Evolutionary conservation across 1,284 basidiomycete species (phyloP).

Genomic region (Marasmius oreades): DNA sequence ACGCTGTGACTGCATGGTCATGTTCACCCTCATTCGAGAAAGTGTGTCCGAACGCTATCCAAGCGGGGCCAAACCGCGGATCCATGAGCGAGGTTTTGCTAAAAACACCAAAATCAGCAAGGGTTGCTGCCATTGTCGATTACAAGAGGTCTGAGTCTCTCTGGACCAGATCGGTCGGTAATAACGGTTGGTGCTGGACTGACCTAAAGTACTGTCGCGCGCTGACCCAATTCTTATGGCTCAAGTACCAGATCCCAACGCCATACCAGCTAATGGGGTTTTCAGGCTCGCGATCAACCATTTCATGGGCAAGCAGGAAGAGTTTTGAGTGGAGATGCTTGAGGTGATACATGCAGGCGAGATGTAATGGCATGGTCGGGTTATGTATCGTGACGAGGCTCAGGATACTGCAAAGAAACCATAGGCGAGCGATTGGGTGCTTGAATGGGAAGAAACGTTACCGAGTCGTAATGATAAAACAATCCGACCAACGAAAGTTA

Average conservation of each 20-base stretch:
- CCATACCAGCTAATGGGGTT: constrained; percentile 96
- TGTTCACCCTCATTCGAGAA: constrained; percentile 97
- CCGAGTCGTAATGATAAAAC: constrained; percentile 86
- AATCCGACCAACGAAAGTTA: constrained; percentile 91
- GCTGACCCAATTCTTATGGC: constrained; percentile 81
- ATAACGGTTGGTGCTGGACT: constrained; percentile 15
- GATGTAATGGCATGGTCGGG: constrained; percentile 86
- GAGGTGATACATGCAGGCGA: constrained; percentile 97
- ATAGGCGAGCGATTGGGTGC: not conserved
- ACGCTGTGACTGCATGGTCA: constrained; percentile 97
- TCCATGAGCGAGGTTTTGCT: constrained; percentile 98
- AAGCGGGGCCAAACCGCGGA: constrained; percentile 91
- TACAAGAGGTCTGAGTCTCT: not conserved
- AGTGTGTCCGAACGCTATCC: constrained; percentile 97
- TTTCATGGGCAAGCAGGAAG: constrained; percentile 93
- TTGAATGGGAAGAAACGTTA: constrained; percentile 23
- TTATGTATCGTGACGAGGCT: constrained; percentile 79
- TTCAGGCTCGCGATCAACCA: constrained; percentile 92
- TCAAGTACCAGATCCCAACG: constrained; percentile 96
- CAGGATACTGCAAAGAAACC: constrained; percentile 62
- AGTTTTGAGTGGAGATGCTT: constrained; percentile 87
- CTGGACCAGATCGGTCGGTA: not conserved
- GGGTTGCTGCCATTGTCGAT: not conserved
- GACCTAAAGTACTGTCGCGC: constrained; percentile 92
- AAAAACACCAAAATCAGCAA: not conserved